A percentile compares a stretch with the other conserved stretches of the same genome.
phyloP scores from a whole-genome alignment of 2,329 filamentous ascomycete species.

The Aspergillus fumigatiaffinis region DNA sequence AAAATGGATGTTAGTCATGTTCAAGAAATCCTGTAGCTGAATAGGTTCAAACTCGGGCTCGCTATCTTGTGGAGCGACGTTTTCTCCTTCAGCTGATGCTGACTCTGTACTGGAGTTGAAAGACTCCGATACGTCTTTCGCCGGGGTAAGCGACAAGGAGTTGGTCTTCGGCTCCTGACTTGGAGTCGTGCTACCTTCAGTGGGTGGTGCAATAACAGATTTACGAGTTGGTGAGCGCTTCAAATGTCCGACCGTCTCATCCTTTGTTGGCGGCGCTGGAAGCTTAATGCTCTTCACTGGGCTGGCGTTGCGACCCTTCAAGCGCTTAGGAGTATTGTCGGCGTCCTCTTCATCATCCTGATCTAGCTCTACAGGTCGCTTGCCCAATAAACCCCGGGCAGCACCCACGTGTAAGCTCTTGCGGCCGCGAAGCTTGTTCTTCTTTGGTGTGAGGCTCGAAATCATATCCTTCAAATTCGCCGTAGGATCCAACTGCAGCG shows the following conservation, averaged over 20 bases:
- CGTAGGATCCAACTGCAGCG: slow-evolving; percentile 55
- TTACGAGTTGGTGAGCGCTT: slow-evolving; percentile 48
- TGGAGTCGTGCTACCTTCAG: slow-evolving; percentile 50
- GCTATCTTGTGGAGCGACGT: slow-evolving; percentile 40
- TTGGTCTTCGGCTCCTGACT: slow-evolving; percentile 38
- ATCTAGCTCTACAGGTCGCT: slow-evolving; percentile 69
- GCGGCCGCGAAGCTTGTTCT: slow-evolving; percentile 61
- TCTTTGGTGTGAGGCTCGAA: slow-evolving; percentile 71
- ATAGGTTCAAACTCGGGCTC: slow-evolving; percentile 58
- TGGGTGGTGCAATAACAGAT: slow-evolving; percentile 28
- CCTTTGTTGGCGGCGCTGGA: slow-evolving; percentile 64
- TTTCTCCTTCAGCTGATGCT: slow-evolving; percentile 44
- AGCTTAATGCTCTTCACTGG: slow-evolving; percentile 72
- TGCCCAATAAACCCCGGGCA: slow-evolving; percentile 68
- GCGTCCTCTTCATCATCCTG: slow-evolving; percentile 57
- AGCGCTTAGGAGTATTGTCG: slow-evolving; percentile 57
- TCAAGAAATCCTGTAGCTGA: slow-evolving; percentile 85
- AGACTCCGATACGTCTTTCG: slow-evolving; percentile 19
- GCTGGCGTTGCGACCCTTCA: slow-evolving; percentile 68
- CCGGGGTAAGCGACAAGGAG: slow-evolving; percentile 36
- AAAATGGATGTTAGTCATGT: slow-evolving; percentile 94
- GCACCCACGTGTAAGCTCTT: slow-evolving; percentile 76
- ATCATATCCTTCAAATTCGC: slow-evolving; percentile 73
- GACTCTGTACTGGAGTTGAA: slow-evolving; percentile 36
- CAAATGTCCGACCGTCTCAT: slow-evolving; percentile 60